Base-by-base conservation (phyloP, 106 monocot species). In the Dendrobium huoshanense region DNA sequence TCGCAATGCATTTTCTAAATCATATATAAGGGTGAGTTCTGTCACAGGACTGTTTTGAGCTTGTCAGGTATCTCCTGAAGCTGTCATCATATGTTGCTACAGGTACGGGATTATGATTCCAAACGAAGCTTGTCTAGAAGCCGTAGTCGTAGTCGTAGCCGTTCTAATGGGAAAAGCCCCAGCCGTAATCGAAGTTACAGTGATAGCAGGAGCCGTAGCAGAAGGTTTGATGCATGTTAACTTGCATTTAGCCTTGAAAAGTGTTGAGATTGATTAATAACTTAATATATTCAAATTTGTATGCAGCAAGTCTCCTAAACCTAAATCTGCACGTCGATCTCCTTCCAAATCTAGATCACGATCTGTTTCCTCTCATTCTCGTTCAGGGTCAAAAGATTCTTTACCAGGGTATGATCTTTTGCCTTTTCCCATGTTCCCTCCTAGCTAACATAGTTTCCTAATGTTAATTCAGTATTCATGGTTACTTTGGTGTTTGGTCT, bases 1-100 rank as follows among this genome's bases (percentile, higher is more conserved):
- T 59, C 85, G 89, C 4, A 96, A 96, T 90, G 91, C 96, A 79
- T 93, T 93, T 79, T 83, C 90, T 10, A 79, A 84, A 70, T 85
- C 85, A 72, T 93, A 87, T 78, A 93, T 96, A 78, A 88, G 93
- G 86, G 96, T 96, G 79, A 59, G 42, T 25, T 40, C 31, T 81
- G 31, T 74, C 25, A 72, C 7, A 29, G 25, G 9, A 8, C 13
- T 59, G 7, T 19, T 58, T 49, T 25, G 31, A 70, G 25, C 42
- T 33, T 37, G 18, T 42, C 4, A 75, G 1, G 41, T 37, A 43
- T 11, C 2, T 4, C 22, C 55, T 56, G 20, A 41, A 42, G 16
- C 17, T 81, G 54, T 43, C 19, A n/a, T 37, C 5, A 75, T 75
- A 24, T 75, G 16, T 75, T 42, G 42, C 74, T 55, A 33, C 18